A percentile compares a stretch with the other conserved stretches of the same genome.
These are phyloP conservation scores for Akebia trifoliata DNA, from an alignment of 164 flowering plant genomes.

Conservation along the genomic window DNA sequence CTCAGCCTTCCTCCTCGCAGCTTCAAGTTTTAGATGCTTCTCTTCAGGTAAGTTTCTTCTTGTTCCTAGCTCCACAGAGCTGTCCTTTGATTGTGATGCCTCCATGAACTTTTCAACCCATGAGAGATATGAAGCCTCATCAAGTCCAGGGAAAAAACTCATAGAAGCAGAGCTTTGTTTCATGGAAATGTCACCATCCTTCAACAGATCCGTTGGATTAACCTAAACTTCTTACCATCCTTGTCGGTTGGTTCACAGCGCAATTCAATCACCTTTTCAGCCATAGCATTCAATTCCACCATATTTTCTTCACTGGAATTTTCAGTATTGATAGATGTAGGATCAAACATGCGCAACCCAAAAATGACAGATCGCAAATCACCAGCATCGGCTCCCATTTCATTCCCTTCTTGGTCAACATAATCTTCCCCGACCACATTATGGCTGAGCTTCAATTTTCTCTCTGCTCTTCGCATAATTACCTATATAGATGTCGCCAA, in stretches of 20 bases:
- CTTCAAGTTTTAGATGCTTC: slow-evolving; percentile 46
- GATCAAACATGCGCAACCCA: slow-evolving; percentile 78
- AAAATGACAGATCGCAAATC: slow-evolving; percentile 71
- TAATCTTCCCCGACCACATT: slow-evolving; percentile 61
- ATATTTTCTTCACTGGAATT: slow-evolving; percentile 30
- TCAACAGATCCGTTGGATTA: slow-evolving; percentile 26
- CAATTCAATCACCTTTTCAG: slow-evolving; percentile 56
- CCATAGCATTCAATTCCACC: slow-evolving; percentile 43
- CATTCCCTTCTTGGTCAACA: slow-evolving; percentile 36
- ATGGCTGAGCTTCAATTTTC: slow-evolving; percentile 75
- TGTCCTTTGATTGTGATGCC: slow-evolving; percentile 32
- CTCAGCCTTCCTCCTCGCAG: slow-evolving; percentile 69
- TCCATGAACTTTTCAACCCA: slow-evolving; percentile 87
- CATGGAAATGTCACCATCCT: slow-evolving; percentile 24
- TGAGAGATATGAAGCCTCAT: slow-evolving; percentile 73
- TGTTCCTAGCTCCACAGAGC: slow-evolving; percentile 26
- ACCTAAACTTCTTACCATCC: slow-evolving; percentile 52
- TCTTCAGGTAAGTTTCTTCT: slow-evolving; percentile 42
- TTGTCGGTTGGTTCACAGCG: slow-evolving; percentile 37
- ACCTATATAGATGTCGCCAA: slow-evolving; percentile 39
- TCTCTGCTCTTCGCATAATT: slow-evolving; percentile 76
- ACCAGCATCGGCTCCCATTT: slow-evolving; percentile 41
- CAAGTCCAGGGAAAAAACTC: slow-evolving; percentile 48
- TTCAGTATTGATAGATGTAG: slow-evolving; percentile 33
- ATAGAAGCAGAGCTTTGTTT: slow-evolving; percentile 20